Percentiles rank a stretch among this genome's conserved stretches.
These are phyloP conservation scores for Aspergillus transmontanensis DNA, from an alignment of 2,329 filamentous ascomycete species.

Conservation along the genomic window DNA sequence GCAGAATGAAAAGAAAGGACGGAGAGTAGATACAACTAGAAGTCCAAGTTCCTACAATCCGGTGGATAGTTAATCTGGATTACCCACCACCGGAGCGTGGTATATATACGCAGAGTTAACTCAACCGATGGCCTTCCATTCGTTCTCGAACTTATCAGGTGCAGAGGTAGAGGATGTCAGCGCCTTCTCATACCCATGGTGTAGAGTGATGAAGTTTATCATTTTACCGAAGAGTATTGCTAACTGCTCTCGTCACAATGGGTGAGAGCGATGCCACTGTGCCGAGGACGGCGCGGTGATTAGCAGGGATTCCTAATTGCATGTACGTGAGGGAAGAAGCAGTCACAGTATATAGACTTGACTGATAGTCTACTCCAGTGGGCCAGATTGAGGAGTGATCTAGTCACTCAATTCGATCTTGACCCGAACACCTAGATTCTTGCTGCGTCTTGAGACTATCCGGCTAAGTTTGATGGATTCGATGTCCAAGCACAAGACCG, in stretches of 20 bases:
- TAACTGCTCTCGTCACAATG: neutral
- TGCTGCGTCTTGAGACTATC: neutral
- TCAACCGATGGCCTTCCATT: neutral
- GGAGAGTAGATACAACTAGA: neutral
- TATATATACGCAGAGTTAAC: neutral
- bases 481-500: neutral
- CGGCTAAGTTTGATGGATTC: neutral
- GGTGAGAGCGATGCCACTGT: neutral
- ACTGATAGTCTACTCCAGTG: too few species aligned
- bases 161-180: constrained; percentile 9
- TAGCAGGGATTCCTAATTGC: neutral
- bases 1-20: neutral
- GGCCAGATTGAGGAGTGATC: too few species aligned
- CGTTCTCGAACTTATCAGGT: constrained; percentile 13
- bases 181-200: constrained; percentile 37
- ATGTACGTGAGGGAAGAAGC: too few species aligned
- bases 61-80: neutral
- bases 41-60: neutral
- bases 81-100: neutral
- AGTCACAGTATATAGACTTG: too few species aligned
- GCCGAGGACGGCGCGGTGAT: neutral
- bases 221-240: neutral
- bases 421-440: neutral
- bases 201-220: constrained; percentile 58
- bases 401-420: neutral